These are phyloP conservation scores for Talinum fruticosum DNA, from an alignment of 148 eudicot species.

Conservation along the genomic window DNA sequence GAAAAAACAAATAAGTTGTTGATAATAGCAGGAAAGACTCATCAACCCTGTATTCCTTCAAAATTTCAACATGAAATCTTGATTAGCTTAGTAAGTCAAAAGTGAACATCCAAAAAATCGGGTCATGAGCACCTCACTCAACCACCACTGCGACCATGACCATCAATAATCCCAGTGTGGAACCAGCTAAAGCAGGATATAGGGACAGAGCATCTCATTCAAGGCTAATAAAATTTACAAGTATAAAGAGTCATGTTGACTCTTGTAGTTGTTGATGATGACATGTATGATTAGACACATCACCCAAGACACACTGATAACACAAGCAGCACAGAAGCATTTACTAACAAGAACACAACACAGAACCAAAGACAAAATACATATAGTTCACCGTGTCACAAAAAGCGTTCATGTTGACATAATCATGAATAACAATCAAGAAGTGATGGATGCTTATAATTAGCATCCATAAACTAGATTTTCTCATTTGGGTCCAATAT, in stretches of 20 bases:
- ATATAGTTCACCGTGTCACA: not conserved
- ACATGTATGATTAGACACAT: not conserved
- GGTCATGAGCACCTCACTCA: not conserved
- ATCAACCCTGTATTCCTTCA: not conserved
- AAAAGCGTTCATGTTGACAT: not conserved
- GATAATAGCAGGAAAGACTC: not conserved
- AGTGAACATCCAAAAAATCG: not conserved
- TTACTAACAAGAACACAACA: too few species aligned
- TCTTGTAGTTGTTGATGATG: too few species aligned
- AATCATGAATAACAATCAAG: not conserved
- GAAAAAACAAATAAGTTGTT: too few species aligned
- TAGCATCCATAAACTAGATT: too few species aligned
- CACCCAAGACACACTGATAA: not conserved
- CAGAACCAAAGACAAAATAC: not conserved
- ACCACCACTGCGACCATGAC: not conserved
- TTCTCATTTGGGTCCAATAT: too few species aligned
- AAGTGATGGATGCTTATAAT: constrained; percentile 4
- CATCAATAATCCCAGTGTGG: too few species aligned
- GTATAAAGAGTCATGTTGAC: not conserved
- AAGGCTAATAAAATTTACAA: not conserved
- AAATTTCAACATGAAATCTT: not conserved
- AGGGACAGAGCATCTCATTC: not conserved
- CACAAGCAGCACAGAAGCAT: too few species aligned
- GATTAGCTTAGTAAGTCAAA: not conserved
- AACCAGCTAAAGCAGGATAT: not conserved